Base-by-base conservation (phyloP, 371 early-diverging fungal genomes). In the Blakeslea trispora region DNA sequence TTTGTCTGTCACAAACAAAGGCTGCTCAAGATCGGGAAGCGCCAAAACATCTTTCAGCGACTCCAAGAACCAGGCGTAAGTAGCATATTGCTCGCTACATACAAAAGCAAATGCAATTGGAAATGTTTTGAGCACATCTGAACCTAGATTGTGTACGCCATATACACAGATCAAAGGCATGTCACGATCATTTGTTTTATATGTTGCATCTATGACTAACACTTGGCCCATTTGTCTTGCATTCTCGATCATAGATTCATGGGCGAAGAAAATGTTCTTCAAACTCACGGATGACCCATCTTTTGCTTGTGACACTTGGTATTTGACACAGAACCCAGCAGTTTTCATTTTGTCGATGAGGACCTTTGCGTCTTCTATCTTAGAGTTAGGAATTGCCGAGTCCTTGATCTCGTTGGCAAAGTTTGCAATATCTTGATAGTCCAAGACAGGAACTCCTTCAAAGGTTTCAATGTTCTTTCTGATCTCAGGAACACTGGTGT, bases 81-180 rank as follows among this genome's bases (percentile, higher is more conserved):
- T 52, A 24, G 17, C 18, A 18, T 52, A 19, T 14, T 23, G 13
- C 14, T 52, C 43, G 43, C 43, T 19, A 14, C 21, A 21, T 5
- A 51, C 43, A 40, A 40, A 51, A 41, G 17, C 53, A 52, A 24
- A 52, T 3, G 32, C 44, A 5, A 42, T 19, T 31, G 53, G 43
- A 43, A 52, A 52, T 18, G 43, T 31, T 28, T 28, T 52, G 7
- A 52, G 19, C 42, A 24, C 6, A 8, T 52, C 23, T n/a, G 53
- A 2, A 7, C 28, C 32, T 1, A 54, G n/a, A 22, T 46, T 46
- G 22, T 28, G 40, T 3, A 54, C 55, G 23, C 46, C 55, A 37
- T 54, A 19, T 22, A 45, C 45, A 31, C 14, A 53, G 19, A 53
- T 35, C 17, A 53, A 22, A 34, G 53, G 45, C 47, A 54, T 54